Conservation (phyloP, 2,329 filamentous ascomycete species). For the Fragosphaeria purpurea region DNA sequence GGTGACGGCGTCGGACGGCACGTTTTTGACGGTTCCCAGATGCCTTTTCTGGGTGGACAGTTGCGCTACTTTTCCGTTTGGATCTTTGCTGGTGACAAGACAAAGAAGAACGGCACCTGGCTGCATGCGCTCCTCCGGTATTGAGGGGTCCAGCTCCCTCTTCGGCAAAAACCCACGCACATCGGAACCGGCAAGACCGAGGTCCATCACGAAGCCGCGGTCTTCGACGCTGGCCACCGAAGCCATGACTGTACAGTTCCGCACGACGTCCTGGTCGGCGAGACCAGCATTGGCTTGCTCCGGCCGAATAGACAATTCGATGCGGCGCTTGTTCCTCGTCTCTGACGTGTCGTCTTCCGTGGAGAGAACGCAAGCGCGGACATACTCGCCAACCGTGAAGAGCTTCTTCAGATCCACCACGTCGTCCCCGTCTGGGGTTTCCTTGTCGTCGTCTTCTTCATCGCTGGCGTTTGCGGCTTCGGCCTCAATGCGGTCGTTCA, state of each 20-base stretch:
- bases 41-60: slow-evolving; percentile 66
- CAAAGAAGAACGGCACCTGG: slow-evolving; percentile 81
- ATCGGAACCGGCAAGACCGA: slow-evolving; percentile 60
- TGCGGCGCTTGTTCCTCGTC: slow-evolving; percentile 63
- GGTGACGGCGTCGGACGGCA: slow-evolving; percentile 66
- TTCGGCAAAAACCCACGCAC: slow-evolving; percentile 77
- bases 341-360: slow-evolving; percentile 53
- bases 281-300: slow-evolving; percentile 68
- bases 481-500: slow-evolving; percentile 62
- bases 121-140: slow-evolving; percentile 56
- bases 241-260: slow-evolving; percentile 73
- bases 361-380: slow-evolving; percentile 74
- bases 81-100: slow-evolving; percentile 62
- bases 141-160: slow-evolving; percentile 62
- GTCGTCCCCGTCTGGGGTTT: slow-evolving; percentile 19
- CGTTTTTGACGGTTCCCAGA: slow-evolving; percentile 55
- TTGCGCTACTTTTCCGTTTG: slow-evolving; percentile 76
- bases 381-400: slow-evolving; percentile 77
- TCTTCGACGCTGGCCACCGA: slow-evolving; percentile 89
- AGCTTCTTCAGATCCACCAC: slow-evolving; percentile 64
- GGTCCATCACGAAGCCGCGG: slow-evolving; percentile 86
- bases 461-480: slow-evolving; percentile 37
- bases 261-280: slow-evolving; percentile 59
- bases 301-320: slow-evolving; percentile 80
- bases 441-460: neutral